Evolutionary conservation across 192 early-diverging fungal species (phyloP).

Genomic region (Backusella psychrophila): DNA sequence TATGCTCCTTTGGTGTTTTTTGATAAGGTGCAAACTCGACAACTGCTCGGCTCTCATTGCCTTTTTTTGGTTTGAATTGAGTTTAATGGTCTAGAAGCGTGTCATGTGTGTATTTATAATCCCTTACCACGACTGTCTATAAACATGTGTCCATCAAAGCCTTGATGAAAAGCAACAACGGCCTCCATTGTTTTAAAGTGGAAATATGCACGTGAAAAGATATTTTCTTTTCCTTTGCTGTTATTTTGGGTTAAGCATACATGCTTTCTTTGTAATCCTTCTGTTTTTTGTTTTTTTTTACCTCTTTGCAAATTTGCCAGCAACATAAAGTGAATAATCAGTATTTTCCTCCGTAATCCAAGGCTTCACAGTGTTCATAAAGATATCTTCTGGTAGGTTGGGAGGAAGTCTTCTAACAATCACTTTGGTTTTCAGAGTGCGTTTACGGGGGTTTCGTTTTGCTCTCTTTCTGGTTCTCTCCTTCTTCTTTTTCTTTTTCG

Average conservation of each 20-base stretch:
- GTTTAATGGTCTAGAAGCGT: too few relatives aligned
- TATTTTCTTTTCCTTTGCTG: constrained; percentile 70
- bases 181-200: constrained; percentile 67
- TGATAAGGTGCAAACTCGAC: constrained; percentile 85
- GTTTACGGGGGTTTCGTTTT: constrained; percentile 31
- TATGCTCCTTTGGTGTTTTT: constrained; percentile 62
- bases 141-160: constrained; percentile 78
- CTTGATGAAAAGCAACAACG: constrained; percentile 68
- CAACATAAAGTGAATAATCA: constrained; percentile 55
- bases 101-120: background rate
- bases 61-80: constrained; percentile 30
- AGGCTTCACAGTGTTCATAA: constrained; percentile 56
- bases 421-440: constrained; percentile 57
- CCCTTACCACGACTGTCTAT: constrained; percentile 58
- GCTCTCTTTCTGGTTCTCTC: constrained; percentile 19
- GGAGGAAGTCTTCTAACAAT: constrained; percentile 77
- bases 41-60: constrained; percentile 66
- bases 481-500: constrained; percentile 20
- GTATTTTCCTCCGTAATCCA: constrained; percentile 48
- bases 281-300: constrained; percentile 26
- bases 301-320: constrained; percentile 77
- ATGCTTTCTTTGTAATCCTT: background rate
- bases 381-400: constrained; percentile 68
- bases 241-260: background rate
- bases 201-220: constrained; percentile 74